These are phyloP conservation scores for Candida oleophila DNA, from an alignment of 805 yeast species.

Conservation along the genomic window DNA sequence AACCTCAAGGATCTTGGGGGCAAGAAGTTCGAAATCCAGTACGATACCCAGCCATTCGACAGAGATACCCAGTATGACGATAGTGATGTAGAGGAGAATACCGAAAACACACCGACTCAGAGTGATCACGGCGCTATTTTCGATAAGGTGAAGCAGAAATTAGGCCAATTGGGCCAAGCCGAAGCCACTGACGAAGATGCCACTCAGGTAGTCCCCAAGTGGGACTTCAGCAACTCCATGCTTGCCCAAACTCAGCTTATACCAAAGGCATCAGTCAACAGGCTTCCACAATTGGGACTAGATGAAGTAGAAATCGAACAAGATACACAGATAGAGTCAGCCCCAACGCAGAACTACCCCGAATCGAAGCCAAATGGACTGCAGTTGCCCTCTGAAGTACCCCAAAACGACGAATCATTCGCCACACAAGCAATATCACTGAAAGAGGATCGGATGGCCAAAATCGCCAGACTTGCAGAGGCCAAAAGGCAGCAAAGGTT, in stretches of 20 bases:
- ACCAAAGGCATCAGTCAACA: slow-evolving; percentile 8
- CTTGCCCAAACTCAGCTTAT: slow-evolving; percentile 1
- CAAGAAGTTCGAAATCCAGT: background rate
- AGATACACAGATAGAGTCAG: background rate
- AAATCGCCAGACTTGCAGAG: slow-evolving; percentile 18
- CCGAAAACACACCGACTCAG: background rate
- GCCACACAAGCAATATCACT: no score
- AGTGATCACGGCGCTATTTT: no score
- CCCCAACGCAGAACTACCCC: no score
- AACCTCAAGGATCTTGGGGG: slow-evolving; percentile 1
- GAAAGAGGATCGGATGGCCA: slow-evolving; percentile 16
- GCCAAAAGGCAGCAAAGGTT: slow-evolving; percentile 13
- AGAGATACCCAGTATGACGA: background rate
- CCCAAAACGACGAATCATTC: no score
- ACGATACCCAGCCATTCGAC: background rate
- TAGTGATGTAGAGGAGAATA: background rate
- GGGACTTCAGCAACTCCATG: slow-evolving; percentile 3
- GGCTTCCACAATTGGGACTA: slow-evolving; percentile 34
- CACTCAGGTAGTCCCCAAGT: slow-evolving; percentile 8
- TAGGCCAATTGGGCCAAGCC: slow-evolving; percentile 14
- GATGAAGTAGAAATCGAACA: slow-evolving; percentile 14
- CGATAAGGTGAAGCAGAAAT: slow-evolving; percentile 25
- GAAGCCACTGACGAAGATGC: slow-evolving; percentile 16
- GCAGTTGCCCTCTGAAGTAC: no score
- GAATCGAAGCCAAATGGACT: no score